Percentiles rank a stretch among this genome's conserved stretches.
Conservation (phyloP, 352 stramenopile species). For the Pythium chondricola region DNA sequence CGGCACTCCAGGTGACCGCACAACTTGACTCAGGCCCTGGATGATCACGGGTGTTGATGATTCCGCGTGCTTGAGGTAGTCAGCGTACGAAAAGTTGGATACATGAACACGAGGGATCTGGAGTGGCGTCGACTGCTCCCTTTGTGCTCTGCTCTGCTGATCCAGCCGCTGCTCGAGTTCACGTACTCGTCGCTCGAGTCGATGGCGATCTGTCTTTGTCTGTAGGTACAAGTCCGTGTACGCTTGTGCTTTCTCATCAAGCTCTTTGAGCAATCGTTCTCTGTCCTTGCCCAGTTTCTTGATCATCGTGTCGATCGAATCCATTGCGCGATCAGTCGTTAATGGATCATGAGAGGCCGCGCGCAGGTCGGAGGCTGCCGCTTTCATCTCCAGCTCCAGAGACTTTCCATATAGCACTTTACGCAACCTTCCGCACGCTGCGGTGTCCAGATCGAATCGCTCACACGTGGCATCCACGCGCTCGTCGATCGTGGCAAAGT, state of each 20-base stretch:
- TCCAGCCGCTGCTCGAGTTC: slow-evolving; percentile 3
- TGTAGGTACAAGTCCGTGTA: neutral
- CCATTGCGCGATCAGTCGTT: neutral
- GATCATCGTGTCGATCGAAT: slow-evolving; percentile 5
- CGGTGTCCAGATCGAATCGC: slow-evolving; percentile 1
- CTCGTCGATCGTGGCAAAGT: slow-evolving; percentile 3
- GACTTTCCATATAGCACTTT: slow-evolving; percentile 7
- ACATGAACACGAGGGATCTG: slow-evolving; percentile 11
- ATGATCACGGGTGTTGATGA: slow-evolving; percentile 29
- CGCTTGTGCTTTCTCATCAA: slow-evolving; percentile 14
- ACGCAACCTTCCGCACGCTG: slow-evolving; percentile 4
- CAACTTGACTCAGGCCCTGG: slow-evolving; percentile 11
- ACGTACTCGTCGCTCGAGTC: slow-evolving; percentile 6
- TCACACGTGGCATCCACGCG: slow-evolving; percentile 10
- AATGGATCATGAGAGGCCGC: neutral
- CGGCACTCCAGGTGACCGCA: slow-evolving; percentile 18
- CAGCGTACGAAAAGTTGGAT: slow-evolving; percentile 13
- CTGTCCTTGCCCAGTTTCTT: neutral
- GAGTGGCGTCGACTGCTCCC: neutral
- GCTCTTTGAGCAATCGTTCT: neutral
- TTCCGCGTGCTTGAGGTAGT: slow-evolving; percentile 18
- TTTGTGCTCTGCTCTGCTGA: neutral
- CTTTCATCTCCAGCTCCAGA: slow-evolving; percentile 12
- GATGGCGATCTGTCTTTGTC: neutral
- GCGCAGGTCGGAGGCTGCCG: neutral